These are phyloP conservation scores for Aureobasidium sp. DNA, from an alignment of 2,329 filamentous ascomycete species.

Conservation along the genomic window DNA sequence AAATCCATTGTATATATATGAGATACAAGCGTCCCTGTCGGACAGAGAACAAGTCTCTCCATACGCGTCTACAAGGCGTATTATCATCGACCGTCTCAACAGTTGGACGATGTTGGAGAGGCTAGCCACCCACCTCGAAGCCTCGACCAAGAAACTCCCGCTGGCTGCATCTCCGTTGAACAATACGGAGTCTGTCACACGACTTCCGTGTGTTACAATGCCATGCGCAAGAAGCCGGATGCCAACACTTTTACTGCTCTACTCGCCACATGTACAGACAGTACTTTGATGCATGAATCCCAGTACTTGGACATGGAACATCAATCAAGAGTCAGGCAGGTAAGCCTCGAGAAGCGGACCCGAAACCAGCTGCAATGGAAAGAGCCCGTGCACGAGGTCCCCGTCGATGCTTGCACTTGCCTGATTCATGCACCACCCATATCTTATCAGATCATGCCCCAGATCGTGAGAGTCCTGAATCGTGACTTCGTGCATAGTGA, in stretches of 20 bases:
- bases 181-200: background rate
- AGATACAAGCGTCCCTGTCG: background rate
- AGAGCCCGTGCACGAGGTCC: background rate
- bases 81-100: background rate
- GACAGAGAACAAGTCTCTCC: background rate
- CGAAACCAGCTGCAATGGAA: background rate
- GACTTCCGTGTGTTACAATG: background rate
- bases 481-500: slow-evolving; percentile 6
- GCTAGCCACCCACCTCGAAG: slow-evolving; percentile 5
- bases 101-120: slow-evolving; percentile 2
- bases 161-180: background rate
- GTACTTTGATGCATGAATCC: background rate
- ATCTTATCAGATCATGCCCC: slow-evolving; percentile 1
- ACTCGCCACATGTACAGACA: background rate
- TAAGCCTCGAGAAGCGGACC: background rate
- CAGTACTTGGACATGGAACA: background rate
- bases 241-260: background rate
- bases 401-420: background rate
- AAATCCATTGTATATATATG: background rate
- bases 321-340: background rate
- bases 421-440: background rate
- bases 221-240: background rate
- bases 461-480: background rate
- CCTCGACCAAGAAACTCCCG: slow-evolving; percentile 1
- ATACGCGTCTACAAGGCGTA: background rate